Evolutionary conservation across 768 basidiomycete species (phyloP), one percentile per base, ranked within the genome.

Genomic region (Mrakia gelida): DNA sequence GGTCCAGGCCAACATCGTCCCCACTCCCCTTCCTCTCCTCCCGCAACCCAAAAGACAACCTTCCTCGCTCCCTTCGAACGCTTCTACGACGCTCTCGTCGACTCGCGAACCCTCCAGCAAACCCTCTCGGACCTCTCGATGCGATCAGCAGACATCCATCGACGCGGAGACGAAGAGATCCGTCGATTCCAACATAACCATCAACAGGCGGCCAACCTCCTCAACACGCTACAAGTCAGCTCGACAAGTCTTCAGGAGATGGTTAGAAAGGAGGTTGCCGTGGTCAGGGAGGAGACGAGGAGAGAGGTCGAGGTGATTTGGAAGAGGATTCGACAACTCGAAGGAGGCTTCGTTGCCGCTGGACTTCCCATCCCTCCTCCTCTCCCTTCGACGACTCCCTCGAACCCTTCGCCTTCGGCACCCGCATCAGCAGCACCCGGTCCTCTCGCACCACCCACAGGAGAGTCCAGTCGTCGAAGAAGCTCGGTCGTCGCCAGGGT

Each of bases 71-170:
- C 92, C 3, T 95, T 94, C 80, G 92, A 91, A 81, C 84, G 88
- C 73, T 94, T 95, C 84, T 95, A 93, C 82, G 92, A 94, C 78
- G 90, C 92, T 4, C 88, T 95, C 45, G 88, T 90, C 75, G 93
- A 93, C 83, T 90, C 91, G 23, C 90, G 89, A 82, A 89, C 92
- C 81, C 88, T 94, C 77, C 93, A 93, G 85, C 81, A 83, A 54
- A 92, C 92, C 90, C 86, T 94, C 10, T 86, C 87, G 32, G 91
- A 92, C 65, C 92, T 79, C 43, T 45, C 34, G 30, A 15, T 7
- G 10, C 56, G 52, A 43, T 32, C 70, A 43, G 9, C 7, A 13
- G 74, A 65, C 30, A 21, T 79, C 32, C 68, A 71, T 21, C 59
- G 71, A 11, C 78, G 73, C 18, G 23, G 70, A 16, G 74, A 70